These are phyloP conservation scores for Akanthomyces dipterigenus DNA, from an alignment of 2,329 filamentous ascomycete genomes.

Conservation along the genomic window DNA sequence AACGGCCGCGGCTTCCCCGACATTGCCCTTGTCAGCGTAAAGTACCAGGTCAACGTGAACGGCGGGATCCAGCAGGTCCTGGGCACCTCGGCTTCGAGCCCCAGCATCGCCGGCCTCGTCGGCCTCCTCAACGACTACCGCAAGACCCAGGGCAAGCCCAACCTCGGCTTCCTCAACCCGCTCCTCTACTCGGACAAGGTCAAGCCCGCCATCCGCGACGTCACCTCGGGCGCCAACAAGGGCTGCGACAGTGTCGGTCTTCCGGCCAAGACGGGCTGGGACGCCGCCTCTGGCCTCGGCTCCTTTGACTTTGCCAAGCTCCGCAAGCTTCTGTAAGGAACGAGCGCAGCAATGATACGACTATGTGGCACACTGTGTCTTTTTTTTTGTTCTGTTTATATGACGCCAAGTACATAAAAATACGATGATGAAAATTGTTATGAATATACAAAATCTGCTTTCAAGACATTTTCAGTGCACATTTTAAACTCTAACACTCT, in stretches of 20 bases:
- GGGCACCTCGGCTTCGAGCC: constrained; percentile 11
- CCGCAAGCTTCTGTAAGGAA: not conserved
- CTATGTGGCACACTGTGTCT: not conserved
- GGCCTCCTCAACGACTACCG: constrained; percentile 12
- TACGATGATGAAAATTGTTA: not conserved
- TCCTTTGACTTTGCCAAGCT: constrained; percentile 14
- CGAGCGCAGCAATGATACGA: too few relatives aligned
- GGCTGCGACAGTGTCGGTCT: constrained; percentile 10
- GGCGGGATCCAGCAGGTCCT: not conserved
- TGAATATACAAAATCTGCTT: not conserved
- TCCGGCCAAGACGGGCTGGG: constrained; percentile 9
- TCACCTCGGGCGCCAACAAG: constrained; percentile 11
- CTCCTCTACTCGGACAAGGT: constrained; percentile 14
- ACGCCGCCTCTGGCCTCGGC: constrained; percentile 10
- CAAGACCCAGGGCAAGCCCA: constrained; percentile 4
- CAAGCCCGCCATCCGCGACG: constrained; percentile 13
- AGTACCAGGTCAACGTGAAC: constrained; percentile 1
- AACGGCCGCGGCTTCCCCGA: constrained; percentile 10
- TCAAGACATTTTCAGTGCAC: too few relatives aligned
- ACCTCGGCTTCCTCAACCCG: constrained; percentile 11
- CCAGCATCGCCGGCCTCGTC: constrained; percentile 2
- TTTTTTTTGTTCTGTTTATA: not conserved
- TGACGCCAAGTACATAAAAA: not conserved
- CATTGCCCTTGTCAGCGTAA: constrained; percentile 6
- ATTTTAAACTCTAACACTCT: too few relatives aligned